Evolutionary conservation across 345 rosid species (phyloP).

Genomic region (Euclidium syriacum): DNA sequence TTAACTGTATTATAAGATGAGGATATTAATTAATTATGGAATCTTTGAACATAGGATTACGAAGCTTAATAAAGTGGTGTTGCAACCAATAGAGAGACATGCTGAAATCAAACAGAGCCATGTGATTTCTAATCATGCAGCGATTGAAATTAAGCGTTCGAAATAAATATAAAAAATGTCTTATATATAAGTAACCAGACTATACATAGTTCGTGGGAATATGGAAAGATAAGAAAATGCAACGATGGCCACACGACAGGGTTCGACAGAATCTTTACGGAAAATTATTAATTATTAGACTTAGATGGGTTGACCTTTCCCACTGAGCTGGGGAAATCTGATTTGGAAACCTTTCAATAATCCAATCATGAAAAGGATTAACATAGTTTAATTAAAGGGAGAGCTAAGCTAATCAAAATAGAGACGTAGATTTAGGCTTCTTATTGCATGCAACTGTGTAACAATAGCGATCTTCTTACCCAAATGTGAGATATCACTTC

Average conservation of each 20-base stretch:
- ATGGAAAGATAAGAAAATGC: conserved; percentile 14
- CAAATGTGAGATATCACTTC: conserved; percentile 19
- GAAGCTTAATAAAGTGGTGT: not conserved
- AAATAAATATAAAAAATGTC: not conserved
- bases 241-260: conserved; percentile 25
- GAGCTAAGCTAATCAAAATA: conserved; percentile 19
- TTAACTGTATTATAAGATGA: too few relatives aligned
- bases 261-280: conserved; percentile 23
- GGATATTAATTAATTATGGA: too few relatives aligned
- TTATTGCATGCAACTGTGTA: conserved; percentile 30
- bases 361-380: conserved; percentile 27
- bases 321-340: conserved; percentile 28
- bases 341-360: not conserved
- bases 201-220: conserved; percentile 17
- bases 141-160: conserved; percentile 14
- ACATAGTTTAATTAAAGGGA: conserved; percentile 1
- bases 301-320: conserved; percentile 30
- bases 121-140: conserved; percentile 15
- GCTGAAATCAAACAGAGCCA: conserved; percentile 9
- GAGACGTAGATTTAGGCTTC: conserved; percentile 15
- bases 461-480: conserved; percentile 13
- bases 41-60: conserved; percentile 11
- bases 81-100: not conserved
- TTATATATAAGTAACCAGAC: not conserved
- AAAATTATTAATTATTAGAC: conserved; percentile 10